phyloP scores from a whole-genome alignment of 2,329 filamentous ascomycete species.

The Phialophora chinensis region DNA sequence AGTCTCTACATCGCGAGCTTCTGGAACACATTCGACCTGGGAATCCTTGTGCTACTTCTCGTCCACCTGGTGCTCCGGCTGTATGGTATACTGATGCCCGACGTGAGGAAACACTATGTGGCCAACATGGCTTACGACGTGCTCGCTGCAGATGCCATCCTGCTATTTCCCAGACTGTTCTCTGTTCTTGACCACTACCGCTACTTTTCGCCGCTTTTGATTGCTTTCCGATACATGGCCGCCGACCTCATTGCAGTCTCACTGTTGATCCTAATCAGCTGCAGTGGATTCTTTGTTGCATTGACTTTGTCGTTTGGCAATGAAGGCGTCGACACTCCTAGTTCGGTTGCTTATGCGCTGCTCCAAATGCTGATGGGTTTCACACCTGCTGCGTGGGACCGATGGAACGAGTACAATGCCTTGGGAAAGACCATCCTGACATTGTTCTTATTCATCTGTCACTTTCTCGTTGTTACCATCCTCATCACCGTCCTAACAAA shows the following conservation, averaged over 20 bases:
- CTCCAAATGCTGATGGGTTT: conserved; percentile 97
- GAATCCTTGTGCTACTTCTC: conserved; percentile 83
- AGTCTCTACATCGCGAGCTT: conserved; percentile 97
- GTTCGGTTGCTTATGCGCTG: conserved; percentile 82
- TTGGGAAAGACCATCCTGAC: conserved; percentile 77
- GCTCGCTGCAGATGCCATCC: conserved; percentile 86
- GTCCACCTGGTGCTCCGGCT: conserved; percentile 88
- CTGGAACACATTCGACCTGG: conserved; percentile 95
- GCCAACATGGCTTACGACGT: conserved; percentile 91
- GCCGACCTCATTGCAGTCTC: conserved; percentile 85
- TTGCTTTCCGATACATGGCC: conserved; percentile 93
- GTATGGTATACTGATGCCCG: conserved; percentile 83
- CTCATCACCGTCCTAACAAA: conserved; percentile 95
- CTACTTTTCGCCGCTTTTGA: conserved; percentile 93
- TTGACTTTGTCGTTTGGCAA: conserved; percentile 81
- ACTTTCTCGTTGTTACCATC: conserved; percentile 93
- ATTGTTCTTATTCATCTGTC: conserved; percentile 89
- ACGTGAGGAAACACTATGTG: conserved; percentile 69
- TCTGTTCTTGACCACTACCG: conserved; percentile 92
- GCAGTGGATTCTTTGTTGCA: conserved; percentile 94
- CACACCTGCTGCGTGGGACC: conserved; percentile 91
- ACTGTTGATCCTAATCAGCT: conserved; percentile 81
- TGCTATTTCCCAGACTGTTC: conserved; percentile 89
- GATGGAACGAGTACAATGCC: conserved; percentile 80
- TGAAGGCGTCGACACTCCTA: conserved; percentile 69